Evolutionary conservation across 2,329 filamentous ascomycete species (phyloP).

Genomic region (Sporothrix protearum): DNA sequence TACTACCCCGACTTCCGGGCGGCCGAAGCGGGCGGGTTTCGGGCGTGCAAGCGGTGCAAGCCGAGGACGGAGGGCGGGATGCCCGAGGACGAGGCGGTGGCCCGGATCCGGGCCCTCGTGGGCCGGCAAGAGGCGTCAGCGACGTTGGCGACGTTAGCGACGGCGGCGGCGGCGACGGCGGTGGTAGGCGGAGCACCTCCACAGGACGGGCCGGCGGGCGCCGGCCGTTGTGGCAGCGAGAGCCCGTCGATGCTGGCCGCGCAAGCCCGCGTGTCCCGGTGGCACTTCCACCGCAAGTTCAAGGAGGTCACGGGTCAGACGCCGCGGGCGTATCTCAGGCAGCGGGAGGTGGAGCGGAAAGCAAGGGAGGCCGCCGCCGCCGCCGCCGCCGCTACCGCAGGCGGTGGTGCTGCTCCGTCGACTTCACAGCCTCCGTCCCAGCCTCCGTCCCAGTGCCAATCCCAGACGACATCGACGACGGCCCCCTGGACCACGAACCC

Average conservation of each 20-base stretch:
- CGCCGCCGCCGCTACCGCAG: neutral
- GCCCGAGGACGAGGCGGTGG: constrained; percentile 44
- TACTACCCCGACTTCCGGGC: constrained; percentile 49
- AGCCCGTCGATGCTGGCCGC: constrained; percentile 41
- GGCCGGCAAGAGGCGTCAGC: constrained; percentile 31
- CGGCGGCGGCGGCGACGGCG: constrained; percentile 27
- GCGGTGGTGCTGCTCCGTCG: neutral
- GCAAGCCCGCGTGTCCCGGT: constrained; percentile 51
- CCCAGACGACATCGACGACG: neutral
- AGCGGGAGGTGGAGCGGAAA: constrained; percentile 4
- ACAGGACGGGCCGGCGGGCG: constrained; percentile 26
- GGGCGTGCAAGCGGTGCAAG: constrained; percentile 57
- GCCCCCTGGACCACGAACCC: neutral
- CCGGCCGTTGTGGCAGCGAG: too few relatives aligned
- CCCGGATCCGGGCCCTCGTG: constrained; percentile 37
- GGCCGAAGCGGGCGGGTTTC: constrained; percentile 49
- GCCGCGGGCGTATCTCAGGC: constrained; percentile 36
- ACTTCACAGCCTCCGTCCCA: neutral
- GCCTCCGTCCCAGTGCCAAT: too few relatives aligned
- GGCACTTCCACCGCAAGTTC: constrained; percentile 58
- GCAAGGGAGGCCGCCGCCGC: neutral
- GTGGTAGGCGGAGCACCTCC: neutral
- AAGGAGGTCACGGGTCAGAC: constrained; percentile 53
- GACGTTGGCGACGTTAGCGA: too few relatives aligned
- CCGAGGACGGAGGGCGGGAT: constrained; percentile 41